Evolutionary conservation across 129 eudicot species (phyloP).

Genomic region (Arctium lappa): DNA sequence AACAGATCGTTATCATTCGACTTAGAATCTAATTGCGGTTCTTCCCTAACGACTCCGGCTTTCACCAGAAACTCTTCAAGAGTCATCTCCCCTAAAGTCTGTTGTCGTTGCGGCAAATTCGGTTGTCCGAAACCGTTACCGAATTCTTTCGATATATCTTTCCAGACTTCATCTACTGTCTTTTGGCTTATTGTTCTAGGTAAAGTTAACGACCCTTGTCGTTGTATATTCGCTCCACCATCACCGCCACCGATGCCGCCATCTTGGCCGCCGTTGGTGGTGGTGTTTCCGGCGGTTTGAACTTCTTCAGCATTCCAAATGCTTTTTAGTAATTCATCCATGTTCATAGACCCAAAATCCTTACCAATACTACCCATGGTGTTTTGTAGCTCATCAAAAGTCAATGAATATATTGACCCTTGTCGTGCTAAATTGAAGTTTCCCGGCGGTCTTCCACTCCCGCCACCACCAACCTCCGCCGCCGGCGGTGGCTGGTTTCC

Average conservation of each 20-base stretch:
- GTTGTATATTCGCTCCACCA: slow-evolving; percentile 57
- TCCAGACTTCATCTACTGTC: slow-evolving; percentile 94
- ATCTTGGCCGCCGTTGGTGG: slow-evolving; percentile 25
- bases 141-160: slow-evolving; percentile 61
- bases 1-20: slow-evolving; percentile 45
- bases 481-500: slow-evolving; percentile 43
- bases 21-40: slow-evolving; percentile 32
- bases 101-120: slow-evolving; percentile 57
- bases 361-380: slow-evolving; percentile 69
- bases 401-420: slow-evolving; percentile 69
- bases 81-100: slow-evolving; percentile 85
- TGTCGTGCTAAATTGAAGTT: slow-evolving; percentile 61
- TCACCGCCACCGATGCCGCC: background rate
- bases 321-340: slow-evolving; percentile 91
- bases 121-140: slow-evolving; percentile 33
- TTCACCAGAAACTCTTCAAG: slow-evolving; percentile 88
- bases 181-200: slow-evolving; percentile 84
- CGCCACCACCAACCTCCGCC: slow-evolving; percentile 38
- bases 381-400: slow-evolving; percentile 89
- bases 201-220: slow-evolving; percentile 87
- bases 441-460: slow-evolving; percentile 50
- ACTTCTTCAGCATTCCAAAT: slow-evolving; percentile 95
- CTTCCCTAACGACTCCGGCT: slow-evolving; percentile 95
- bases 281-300: slow-evolving; percentile 36
- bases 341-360: slow-evolving; percentile 98